Percentiles rank a stretch among this genome's conserved stretches.
Evolutionary conservation across 192 early-diverging fungal species (phyloP).

Genomic region (Glomus cerebriforme): DNA sequence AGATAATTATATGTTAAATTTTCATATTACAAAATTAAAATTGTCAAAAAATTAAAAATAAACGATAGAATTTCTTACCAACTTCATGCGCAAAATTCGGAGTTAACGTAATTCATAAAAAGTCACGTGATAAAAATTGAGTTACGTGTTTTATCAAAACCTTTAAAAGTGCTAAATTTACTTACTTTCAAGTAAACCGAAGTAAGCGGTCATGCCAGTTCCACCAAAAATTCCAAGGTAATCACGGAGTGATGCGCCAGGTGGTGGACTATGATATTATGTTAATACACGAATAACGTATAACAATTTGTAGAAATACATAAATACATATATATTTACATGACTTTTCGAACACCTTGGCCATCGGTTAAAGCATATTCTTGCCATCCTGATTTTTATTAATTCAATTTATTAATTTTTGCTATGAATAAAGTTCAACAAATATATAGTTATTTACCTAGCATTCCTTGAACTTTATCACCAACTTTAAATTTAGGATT

Average conservation of each 20-base stretch:
- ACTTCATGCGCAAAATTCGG: background rate
- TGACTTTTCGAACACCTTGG: slow-evolving; percentile 40
- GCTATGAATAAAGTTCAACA: background rate
- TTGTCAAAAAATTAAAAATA: background rate
- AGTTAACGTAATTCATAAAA: background rate
- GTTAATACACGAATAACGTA: too few species aligned
- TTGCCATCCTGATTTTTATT: slow-evolving; percentile 45
- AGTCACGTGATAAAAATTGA: background rate
- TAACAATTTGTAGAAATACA: background rate
- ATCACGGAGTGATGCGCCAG: slow-evolving; percentile 38
- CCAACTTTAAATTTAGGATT: slow-evolving; percentile 40
- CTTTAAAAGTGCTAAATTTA: slow-evolving; percentile 16
- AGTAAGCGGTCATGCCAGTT: slow-evolving; percentile 53
- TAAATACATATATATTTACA: slow-evolving; percentile 22
- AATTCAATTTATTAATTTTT: background rate
- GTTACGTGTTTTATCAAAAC: background rate
- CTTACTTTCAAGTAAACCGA: slow-evolving; percentile 49
- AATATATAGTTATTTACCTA: slow-evolving; percentile 18
- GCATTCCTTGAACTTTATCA: slow-evolving; percentile 25
- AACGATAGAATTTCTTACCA: background rate
- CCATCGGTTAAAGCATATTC: slow-evolving; percentile 49
- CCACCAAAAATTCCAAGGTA: slow-evolving; percentile 44
- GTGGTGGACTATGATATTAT: slow-evolving; percentile 27
- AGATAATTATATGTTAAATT: background rate
- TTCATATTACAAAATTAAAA: background rate